These are phyloP conservation scores for Daldinia childiae DNA, from an alignment of 495 filamentous ascomycete species.

Conservation along the genomic window DNA sequence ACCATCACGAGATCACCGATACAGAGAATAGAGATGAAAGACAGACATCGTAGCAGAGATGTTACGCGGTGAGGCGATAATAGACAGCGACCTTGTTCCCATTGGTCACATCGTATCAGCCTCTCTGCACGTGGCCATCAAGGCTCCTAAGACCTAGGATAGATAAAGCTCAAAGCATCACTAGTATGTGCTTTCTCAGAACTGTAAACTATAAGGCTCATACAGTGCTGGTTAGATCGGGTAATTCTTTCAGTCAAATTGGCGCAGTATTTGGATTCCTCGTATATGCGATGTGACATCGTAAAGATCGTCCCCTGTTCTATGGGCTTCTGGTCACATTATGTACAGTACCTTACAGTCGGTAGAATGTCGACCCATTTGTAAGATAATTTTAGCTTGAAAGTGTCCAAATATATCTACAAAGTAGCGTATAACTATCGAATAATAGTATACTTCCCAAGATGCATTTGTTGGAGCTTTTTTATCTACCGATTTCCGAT, in stretches of 20 bases:
- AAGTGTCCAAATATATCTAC: too few species aligned
- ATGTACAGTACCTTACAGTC: background rate
- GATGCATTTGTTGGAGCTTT: background rate
- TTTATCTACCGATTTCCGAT: background rate
- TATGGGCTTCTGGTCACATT: slow-evolving; percentile 20
- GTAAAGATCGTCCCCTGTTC: slow-evolving; percentile 18
- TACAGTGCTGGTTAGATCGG: background rate
- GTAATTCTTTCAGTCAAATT: slow-evolving; percentile 9
- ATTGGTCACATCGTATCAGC: slow-evolving; percentile 39
- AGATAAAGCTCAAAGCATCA: slow-evolving; percentile 9
- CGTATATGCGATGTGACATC: slow-evolving; percentile 44
- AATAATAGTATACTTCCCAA: background rate
- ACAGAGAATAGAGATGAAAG: slow-evolving; percentile 13
- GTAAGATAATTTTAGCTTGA: background rate
- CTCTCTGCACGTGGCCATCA: slow-evolving; percentile 26
- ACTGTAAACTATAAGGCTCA: slow-evolving; percentile 2
- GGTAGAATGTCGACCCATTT: slow-evolving; percentile 10
- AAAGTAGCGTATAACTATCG: too few species aligned
- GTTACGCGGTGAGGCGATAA: slow-evolving; percentile 1
- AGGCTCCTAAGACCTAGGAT: background rate
- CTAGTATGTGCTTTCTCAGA: background rate
- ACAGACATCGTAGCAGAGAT: slow-evolving; percentile 5
- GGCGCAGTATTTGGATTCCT: slow-evolving; percentile 14
- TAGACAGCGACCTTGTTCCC: background rate
- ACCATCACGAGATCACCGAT: slow-evolving; percentile 28